Conservation (phyloP, 225 moss, liverwort and hornwort species). For the Lunularia cruciata region DNA sequence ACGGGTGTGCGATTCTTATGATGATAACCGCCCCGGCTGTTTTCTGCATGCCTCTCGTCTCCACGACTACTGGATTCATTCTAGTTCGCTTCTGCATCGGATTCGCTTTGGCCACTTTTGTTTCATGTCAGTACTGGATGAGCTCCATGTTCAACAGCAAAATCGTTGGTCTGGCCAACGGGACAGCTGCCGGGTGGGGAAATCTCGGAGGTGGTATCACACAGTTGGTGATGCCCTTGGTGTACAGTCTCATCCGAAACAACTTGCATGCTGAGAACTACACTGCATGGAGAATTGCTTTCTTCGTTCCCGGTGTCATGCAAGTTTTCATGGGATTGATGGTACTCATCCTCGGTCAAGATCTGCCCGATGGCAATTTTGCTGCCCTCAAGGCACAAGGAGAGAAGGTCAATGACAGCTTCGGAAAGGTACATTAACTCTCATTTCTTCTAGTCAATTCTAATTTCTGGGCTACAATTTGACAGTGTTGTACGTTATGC, state of each 20-base stretch:
- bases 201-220: conserved; percentile 77
- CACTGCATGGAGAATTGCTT: conserved; percentile 65
- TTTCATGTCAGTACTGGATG: conserved; percentile 88
- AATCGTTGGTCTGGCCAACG: conserved; percentile 76
- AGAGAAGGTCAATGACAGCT: conserved; percentile 49
- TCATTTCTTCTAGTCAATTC: too few species aligned
- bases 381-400: conserved; percentile 44
- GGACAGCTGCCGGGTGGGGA: conserved; percentile 75
- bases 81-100: conserved; percentile 75
- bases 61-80: conserved; percentile 48
- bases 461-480: too few species aligned
- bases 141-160: conserved; percentile 82
- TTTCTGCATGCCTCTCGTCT: conserved; percentile 64
- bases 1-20: conserved; percentile 67
- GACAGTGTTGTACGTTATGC: too few species aligned
- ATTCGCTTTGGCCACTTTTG: conserved; percentile 72
- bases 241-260: conserved; percentile 54
- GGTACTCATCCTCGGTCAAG: conserved; percentile 57
- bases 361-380: conserved; percentile 71
- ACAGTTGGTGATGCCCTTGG: conserved; percentile 79
- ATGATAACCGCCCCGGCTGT: conserved; percentile 65
- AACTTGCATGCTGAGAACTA: conserved; percentile 40
- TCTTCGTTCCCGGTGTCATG: conserved; percentile 66
- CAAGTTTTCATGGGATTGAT: conserved; percentile 67
- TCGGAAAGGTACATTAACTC: conserved; percentile 37